phyloP scores from a whole-genome alignment of 495 filamentous ascomycete species.

The Collariella sp. region DNA sequence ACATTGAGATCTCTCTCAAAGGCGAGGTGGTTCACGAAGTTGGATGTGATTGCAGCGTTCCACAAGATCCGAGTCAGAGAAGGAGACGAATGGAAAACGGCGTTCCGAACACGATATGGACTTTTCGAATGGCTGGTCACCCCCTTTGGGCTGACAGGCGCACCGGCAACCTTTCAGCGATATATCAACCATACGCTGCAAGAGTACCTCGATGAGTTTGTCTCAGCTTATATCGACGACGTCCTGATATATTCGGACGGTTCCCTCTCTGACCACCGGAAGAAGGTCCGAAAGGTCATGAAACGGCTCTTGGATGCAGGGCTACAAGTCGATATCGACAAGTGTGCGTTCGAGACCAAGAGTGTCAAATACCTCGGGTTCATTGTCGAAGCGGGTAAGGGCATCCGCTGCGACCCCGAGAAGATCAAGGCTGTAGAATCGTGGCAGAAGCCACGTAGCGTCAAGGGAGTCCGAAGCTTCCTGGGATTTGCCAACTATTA shows the following conservation, averaged over 20 bases:
- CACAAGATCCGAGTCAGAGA: slow-evolving; percentile 18
- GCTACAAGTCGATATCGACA: background rate
- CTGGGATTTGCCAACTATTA: too few species aligned
- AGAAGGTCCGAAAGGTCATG: background rate
- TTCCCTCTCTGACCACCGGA: background rate
- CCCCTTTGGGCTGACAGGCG: slow-evolving; percentile 28
- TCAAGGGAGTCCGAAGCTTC: background rate
- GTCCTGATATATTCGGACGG: slow-evolving; percentile 1
- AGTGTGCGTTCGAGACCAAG: background rate
- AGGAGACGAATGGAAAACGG: slow-evolving; percentile 24
- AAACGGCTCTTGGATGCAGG: background rate
- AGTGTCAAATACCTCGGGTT: background rate
- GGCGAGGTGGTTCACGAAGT: slow-evolving; percentile 36
- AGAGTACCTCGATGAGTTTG: slow-evolving; percentile 21
- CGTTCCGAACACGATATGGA: slow-evolving; percentile 25
- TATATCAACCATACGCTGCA: slow-evolving; percentile 28
- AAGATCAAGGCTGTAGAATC: background rate
- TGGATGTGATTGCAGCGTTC: slow-evolving; percentile 27
- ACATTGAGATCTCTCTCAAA: slow-evolving; percentile 23
- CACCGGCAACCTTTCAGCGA: slow-evolving; percentile 18
- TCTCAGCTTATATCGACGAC: slow-evolving; percentile 4
- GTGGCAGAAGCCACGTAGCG: background rate
- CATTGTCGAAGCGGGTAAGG: too few species aligned
- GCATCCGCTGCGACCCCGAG: too few species aligned
- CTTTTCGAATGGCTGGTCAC: slow-evolving; percentile 26